Percentiles rank a stretch among this genome's conserved stretches.
Evolutionary conservation across 139 green algal species (phyloP).

Genomic region (Chlamydomonas asymmetrica): DNA sequence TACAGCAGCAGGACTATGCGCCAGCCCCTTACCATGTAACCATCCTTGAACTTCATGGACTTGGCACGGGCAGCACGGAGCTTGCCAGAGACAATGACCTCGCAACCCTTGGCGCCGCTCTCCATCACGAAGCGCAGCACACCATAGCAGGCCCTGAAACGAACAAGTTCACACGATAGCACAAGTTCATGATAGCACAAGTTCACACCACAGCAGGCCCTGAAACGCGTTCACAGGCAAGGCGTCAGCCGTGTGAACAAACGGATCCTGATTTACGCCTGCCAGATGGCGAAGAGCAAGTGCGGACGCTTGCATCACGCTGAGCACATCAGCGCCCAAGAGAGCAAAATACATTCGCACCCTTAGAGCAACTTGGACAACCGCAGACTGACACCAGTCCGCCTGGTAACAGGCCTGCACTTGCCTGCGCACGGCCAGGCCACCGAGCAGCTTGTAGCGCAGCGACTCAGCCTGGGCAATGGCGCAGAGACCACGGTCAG

Average conservation of each 20-base stretch:
- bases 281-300: neutral
- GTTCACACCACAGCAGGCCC: no score
- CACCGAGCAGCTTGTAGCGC: constrained; percentile 99
- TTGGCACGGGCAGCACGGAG: constrained; percentile 96
- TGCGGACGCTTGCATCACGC: neutral
- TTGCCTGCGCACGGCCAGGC: constrained; percentile 93
- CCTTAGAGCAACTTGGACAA: neutral
- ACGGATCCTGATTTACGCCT: no score
- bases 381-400: neutral
- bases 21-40: constrained; percentile 90
- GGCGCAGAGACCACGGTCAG: constrained; percentile 96
- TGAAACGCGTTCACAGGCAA: no score
- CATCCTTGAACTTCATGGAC: constrained; percentile 99
- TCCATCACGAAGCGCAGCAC: constrained; percentile 99
- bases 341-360: neutral
- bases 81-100: constrained; percentile 99
- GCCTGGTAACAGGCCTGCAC: neutral
- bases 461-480: constrained; percentile 98
- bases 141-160: constrained; percentile 95
- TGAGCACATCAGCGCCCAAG: neutral
- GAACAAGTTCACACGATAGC: no score
- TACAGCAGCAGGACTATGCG: no score
- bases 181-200: no score
- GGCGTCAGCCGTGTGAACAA: no score
- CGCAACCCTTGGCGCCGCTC: constrained; percentile 97